Evolutionary conservation across 345 rosid genomes (phyloP).

Genomic region (Eucalyptus cloeziana): DNA sequence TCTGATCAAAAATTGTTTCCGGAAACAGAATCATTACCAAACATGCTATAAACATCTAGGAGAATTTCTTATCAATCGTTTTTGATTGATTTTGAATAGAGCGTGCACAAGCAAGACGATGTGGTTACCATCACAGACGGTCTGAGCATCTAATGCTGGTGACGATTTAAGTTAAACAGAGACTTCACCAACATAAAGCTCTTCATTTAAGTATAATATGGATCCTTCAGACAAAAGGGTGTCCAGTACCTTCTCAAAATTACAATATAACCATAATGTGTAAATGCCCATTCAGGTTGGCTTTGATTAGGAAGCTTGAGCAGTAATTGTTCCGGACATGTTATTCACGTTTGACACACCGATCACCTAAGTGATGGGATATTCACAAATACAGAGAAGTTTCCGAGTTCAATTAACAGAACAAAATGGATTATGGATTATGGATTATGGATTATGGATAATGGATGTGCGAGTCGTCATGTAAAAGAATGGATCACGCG

Average conservation of each 20-base stretch:
- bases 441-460: too few species aligned
- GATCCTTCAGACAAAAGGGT: background rate
- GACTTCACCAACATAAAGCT: background rate
- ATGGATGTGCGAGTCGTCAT: background rate
- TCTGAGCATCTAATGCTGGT: background rate
- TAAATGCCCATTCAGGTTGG: background rate
- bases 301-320: background rate
- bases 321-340: background rate
- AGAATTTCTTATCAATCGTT: background rate
- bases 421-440: background rate
- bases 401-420: background rate
- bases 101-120: background rate
- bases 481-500: background rate
- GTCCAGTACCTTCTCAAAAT: background rate
- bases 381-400: background rate
- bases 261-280: background rate
- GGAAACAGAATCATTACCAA: fast-evolving
- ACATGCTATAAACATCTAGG: fast-evolving
- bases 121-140: background rate
- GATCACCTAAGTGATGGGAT: background rate
- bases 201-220: background rate
- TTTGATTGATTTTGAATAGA: background rate
- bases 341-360: background rate
- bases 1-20: fast-evolving
- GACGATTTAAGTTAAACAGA: background rate